A percentile compares a stretch with the other conserved stretches of the same genome.
Evolutionary conservation across 768 basidiomycete species (phyloP).

Genomic region (Hemileccinum impolitum): DNA sequence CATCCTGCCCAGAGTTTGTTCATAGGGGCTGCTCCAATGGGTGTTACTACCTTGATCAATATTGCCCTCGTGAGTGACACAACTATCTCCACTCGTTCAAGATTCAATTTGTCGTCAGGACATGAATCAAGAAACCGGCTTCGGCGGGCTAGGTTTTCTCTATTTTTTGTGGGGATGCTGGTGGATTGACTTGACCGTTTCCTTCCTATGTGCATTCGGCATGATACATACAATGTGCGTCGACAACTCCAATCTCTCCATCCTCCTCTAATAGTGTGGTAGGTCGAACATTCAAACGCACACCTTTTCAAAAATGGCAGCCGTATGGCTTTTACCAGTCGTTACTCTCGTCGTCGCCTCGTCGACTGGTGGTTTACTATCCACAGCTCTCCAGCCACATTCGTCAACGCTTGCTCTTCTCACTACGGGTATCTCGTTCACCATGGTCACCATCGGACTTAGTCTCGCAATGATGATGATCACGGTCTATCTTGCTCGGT

Average conservation of each 20-base stretch:
- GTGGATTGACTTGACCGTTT: constrained; percentile 45
- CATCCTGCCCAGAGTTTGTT: constrained; percentile 47
- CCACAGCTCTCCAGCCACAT: constrained; percentile 35
- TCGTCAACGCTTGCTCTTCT: constrained; percentile 38
- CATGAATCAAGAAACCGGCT: constrained; percentile 34
- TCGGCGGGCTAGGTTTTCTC: constrained; percentile 37
- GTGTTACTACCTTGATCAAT: constrained; percentile 42
- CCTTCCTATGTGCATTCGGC: constrained; percentile 44
- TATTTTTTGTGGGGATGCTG: constrained; percentile 47
- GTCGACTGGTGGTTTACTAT: constrained; percentile 46
- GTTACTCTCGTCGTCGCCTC: constrained; percentile 53
- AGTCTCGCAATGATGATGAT: constrained; percentile 48
- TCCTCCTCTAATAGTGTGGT: constrained; percentile 4
- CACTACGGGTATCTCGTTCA: constrained; percentile 42
- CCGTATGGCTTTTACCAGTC: constrained; percentile 50
- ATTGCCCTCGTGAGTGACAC: constrained; percentile 32
- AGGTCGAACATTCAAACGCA: constrained; percentile 47
- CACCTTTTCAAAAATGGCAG: constrained; percentile 36
- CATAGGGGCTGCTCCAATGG: constrained; percentile 45
- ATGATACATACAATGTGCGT: constrained; percentile 47
- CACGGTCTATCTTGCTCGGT: constrained; percentile 43
- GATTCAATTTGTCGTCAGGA: constrained; percentile 14
- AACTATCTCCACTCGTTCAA: background rate
- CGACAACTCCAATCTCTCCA: background rate
- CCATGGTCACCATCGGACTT: constrained; percentile 45